Evolutionary conservation across 148 eudicot genomes (phyloP).

Genomic region (Hydrangea macrophylla): DNA sequence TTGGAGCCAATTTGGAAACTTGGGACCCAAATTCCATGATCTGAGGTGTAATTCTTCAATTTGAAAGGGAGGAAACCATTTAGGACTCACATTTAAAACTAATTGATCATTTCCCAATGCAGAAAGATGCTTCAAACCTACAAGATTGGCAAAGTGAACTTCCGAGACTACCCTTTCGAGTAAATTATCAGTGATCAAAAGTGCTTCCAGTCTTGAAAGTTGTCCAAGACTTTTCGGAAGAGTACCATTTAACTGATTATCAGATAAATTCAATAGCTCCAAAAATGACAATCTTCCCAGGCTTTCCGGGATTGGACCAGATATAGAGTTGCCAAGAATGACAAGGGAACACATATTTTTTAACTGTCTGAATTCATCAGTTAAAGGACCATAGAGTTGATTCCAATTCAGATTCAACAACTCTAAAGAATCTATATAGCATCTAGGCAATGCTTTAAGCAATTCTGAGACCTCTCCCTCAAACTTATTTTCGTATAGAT

Average conservation of each 20-base stretch:
- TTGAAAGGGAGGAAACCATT: constrained; percentile 16
- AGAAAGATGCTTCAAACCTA: not conserved
- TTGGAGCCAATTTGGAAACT: constrained; percentile 1
- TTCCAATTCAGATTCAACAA: no score
- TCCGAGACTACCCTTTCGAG: constrained; percentile 12
- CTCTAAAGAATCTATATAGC: not conserved
- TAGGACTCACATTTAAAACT: not conserved
- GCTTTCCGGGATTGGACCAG: constrained; percentile 3
- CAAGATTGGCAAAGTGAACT: constrained; percentile 10
- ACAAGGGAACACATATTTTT: not conserved
- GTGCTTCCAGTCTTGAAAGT: not conserved
- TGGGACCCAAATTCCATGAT: constrained; percentile 4
- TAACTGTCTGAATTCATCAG: not conserved
- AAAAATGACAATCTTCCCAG: no score
- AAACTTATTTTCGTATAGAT: not conserved
- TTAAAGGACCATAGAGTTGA: not conserved
- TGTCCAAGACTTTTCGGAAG: constrained; percentile 9
- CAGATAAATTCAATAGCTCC: no score
- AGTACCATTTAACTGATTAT: no score
- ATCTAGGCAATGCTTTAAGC: not conserved
- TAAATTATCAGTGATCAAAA: not conserved
- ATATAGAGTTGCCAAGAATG: not conserved
- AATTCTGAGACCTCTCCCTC: constrained; percentile 5
- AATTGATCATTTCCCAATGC: constrained; percentile 6
- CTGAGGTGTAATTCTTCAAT: not conserved